Evolutionary conservation across 768 basidiomycete genomes (phyloP), one percentile per base, ranked within the genome.

Genomic region (Punctularia strigosozonata): DNA sequence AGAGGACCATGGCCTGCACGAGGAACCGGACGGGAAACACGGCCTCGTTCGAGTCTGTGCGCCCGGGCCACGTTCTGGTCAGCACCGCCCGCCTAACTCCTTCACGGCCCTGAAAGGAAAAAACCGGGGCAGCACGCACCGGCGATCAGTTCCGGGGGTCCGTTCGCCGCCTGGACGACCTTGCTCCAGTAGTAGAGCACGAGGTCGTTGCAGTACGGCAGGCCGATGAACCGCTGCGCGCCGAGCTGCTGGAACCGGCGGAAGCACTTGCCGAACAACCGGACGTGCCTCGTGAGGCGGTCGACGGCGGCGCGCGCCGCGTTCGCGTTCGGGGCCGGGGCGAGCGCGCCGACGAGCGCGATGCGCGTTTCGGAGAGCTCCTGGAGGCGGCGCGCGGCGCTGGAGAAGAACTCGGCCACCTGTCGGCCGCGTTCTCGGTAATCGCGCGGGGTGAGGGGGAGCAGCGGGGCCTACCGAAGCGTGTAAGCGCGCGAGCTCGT

Each of bases 1-100:
- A 89, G 6, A 90, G 60, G 5, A 83, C 80, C 77, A 90, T 80
- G 3, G 80, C 82, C 51, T 88, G 86, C 0, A 89, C 82, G 41
- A 90, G 63, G 50, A 84, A 77, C 8, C 80, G 75, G 18, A 83
- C 65, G n/a, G 88, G 87, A 51, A 78, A 88, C 2, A 78, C 55
- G 2, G 77, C 80, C 31, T 65, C 58, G 22, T 64, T 53, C 0
- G 76, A 71, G 53, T 89, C 84, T 88, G 42, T 13, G 25, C 15
- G 38, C 17, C 24, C 35, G 14, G 25, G 40, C n/a, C n/a, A n/a
- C n/a, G n/a, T n/a, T n/a, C n/a, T n/a, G n/a, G n/a, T n/a, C n/a
- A n/a, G n/a, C n/a, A n/a, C n/a, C n/a, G n/a, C n/a, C n/a, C n/a
- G n/a, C n/a, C n/a, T 33, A 24, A 39, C 14, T 21, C 15, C 13